Base-by-base conservation (phyloP, 2,329 filamentous ascomycete species). In the Botrytis elliptica region DNA sequence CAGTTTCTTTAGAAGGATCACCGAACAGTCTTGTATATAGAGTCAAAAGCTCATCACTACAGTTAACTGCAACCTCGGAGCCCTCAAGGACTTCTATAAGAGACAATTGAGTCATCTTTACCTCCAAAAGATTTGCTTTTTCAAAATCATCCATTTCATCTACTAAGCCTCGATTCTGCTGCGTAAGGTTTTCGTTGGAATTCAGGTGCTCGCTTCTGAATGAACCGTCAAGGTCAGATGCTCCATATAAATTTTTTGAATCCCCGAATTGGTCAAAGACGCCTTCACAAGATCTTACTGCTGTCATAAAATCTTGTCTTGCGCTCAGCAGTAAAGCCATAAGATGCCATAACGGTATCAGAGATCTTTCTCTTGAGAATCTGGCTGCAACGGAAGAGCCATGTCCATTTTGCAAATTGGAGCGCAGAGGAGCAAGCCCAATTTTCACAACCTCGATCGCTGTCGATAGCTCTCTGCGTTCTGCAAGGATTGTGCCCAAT, bases 41-140 rank as follows among this genome's bases (percentile, higher is more conserved):
- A 25, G 90, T 90, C 33, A 99, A 84, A 57, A 99, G 86, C 82
- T 98, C 94, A 76, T 93, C 90, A 80, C 93, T 95, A 75, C 92
- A 91, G 80, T 97, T 97, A 69, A 98, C 93, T 29, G 96, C 95
- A 73, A 91, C 89, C 74, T 93, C 91, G 0, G 94, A 90, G 1
- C 94, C 94, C 80, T 98, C 94, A 5, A 93, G 84, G 25, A 96
- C 84, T 82, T 98, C 95, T 5, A 96, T 83, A 33, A 99, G 87
- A 6, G 92, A 88, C 74, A 99, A 85, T 79, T 98, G 95, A 18
- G 95, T 98, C 89, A 98, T 97, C 82, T 97, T 97, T 75, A 98
- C 90, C 82, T 98, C 93, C n/a, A 99, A 84, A 60, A 99, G 91
- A 67, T 89, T 89, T 81, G 95, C 93, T 80, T 94, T 97, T 80